Evolutionary conservation across 306 rosid genomes (phyloP), one percentile per base, ranked within the genome.

Genomic region (Myrica gale): DNA sequence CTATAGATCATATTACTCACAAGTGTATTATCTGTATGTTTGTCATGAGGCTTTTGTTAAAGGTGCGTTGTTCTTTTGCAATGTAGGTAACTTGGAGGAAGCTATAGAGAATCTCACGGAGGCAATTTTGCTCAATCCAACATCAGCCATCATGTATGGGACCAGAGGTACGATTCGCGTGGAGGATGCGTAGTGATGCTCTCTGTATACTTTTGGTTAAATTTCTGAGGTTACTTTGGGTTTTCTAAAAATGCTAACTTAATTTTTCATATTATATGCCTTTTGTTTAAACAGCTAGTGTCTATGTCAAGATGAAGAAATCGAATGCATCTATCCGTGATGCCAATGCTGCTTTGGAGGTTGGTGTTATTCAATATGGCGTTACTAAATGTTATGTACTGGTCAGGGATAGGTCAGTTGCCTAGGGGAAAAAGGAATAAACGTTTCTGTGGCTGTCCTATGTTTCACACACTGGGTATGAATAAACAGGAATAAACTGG

Each of bases 331-430:
- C 96, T 0, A 90, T 90, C 70, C 92, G 98, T 8, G 98, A 93
- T 76, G 98, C 96, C 37, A 83, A 76, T 81, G 98, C 96, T 21
- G 98, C 96, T 78, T 83, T 93, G 68, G 96, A 93, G 97, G 97
- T 92, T 74, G 72, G 63, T 60, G 37, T 32, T 32, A 32, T 32
- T 32, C 37, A 32, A 32, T 32, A 32, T 32, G 37, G 37, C 37
- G 37, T 32, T 32, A 32, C 37, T 32, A 32, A 2, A 32, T 32
- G 37, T 32, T 26, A 26, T 26, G 32, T 26, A 26, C 32, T 26
- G 32, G 32, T 26, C 32, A 1, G 32, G 1, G 1, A 26, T 26
- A 26, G 0, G 37, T 32, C 37, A 32, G 37, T 32, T 32, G 37
- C 37, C 37, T 32, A 32, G 37, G 37, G 37, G 37, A 32, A 32